A percentile compares a stretch with the other conserved stretches of the same genome.
Conservation (phyloP, 306 rosid species). For the Dalbergia oliveri region DNA sequence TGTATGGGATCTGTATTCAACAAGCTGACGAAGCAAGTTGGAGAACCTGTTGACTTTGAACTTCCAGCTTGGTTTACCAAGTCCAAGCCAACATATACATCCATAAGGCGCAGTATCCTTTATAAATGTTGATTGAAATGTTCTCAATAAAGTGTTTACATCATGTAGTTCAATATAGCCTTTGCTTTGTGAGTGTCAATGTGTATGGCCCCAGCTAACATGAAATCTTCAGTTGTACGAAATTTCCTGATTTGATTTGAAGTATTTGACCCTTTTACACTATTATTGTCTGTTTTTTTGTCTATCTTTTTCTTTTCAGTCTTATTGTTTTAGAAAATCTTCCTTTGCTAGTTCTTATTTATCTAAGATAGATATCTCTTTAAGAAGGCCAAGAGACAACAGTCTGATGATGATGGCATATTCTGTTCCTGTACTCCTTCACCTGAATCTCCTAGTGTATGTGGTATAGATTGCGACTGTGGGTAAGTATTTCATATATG, state of each 20-base stretch:
- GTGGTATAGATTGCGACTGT: slow-evolving; percentile 92
- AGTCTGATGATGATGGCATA: slow-evolving; percentile 91
- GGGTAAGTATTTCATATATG: slow-evolving; percentile 68
- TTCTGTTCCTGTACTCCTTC: slow-evolving; percentile 80
- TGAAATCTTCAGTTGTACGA: slow-evolving; percentile 29
- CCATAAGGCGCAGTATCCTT: slow-evolving; percentile 97
- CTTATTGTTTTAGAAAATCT: slow-evolving; percentile 18
- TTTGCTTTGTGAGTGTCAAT: slow-evolving; percentile 13
- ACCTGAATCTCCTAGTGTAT: slow-evolving; percentile 69
- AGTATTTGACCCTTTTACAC: slow-evolving; percentile 3
- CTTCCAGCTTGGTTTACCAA: slow-evolving; percentile 82
- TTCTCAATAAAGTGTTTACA: not conserved
- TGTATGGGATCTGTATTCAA: slow-evolving; percentile 66
- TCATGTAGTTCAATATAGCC: slow-evolving; percentile 10
- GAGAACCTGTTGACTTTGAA: slow-evolving; percentile 83
- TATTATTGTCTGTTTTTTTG: slow-evolving; percentile 28
- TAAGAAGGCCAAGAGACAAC: slow-evolving; percentile 79
- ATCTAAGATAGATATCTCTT: slow-evolving; percentile 80
- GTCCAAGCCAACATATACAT: slow-evolving; percentile 69
- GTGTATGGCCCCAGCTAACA: slow-evolving; percentile 24
- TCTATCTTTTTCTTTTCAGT: not conserved
- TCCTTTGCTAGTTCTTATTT: slow-evolving; percentile 60
- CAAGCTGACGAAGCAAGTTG: slow-evolving; percentile 75
- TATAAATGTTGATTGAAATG: slow-evolving; percentile 7
- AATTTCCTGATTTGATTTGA: slow-evolving; percentile 17